Evolutionary conservation across 108 stramenopile species (phyloP).

Genomic region (Mayamaea pseudoterrestris): DNA sequence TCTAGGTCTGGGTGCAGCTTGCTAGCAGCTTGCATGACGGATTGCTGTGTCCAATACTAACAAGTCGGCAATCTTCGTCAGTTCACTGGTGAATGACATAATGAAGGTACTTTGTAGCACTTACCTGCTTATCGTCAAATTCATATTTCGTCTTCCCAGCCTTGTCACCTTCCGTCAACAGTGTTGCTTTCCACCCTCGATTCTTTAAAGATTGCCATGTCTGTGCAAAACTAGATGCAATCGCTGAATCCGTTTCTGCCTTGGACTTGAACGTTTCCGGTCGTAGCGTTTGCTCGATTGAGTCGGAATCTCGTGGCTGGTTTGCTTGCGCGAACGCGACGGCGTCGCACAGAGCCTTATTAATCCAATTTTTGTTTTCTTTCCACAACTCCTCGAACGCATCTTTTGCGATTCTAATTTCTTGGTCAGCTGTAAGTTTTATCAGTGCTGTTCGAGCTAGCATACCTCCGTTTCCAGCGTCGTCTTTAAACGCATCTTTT

Average conservation of each 20-base stretch:
- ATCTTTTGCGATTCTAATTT: neutral
- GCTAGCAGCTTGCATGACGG: too few relatives aligned
- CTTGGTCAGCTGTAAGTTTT: too few relatives aligned
- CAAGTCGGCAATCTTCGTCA: neutral
- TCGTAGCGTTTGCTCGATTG: neutral
- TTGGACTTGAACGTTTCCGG: too few relatives aligned
- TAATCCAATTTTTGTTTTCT: conserved; percentile 24
- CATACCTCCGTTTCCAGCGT: conserved; percentile 13
- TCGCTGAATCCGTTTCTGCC: too few relatives aligned
- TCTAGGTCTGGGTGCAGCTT: too few relatives aligned
- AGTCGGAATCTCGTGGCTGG: conserved; percentile 17
- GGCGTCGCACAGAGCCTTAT: conserved; percentile 31
- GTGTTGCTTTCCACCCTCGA: conserved; percentile 55
- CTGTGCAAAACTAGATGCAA: neutral
- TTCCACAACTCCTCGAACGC: conserved; percentile 19
- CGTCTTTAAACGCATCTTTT: conserved; percentile 24
- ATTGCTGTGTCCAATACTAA: neutral
- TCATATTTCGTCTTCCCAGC: conserved; percentile 17
- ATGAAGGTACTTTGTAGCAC: neutral
- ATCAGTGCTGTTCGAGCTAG: conserved; percentile 12
- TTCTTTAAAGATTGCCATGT: conserved; percentile 45
- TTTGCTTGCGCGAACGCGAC: conserved; percentile 22
- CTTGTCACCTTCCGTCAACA: conserved; percentile 17
- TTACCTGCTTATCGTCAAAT: conserved; percentile 14
- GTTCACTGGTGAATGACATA: neutral